These are phyloP conservation scores for Suillus subalutaceus DNA, from an alignment of 768 basidiomycete genomes.

Conservation along the genomic window DNA sequence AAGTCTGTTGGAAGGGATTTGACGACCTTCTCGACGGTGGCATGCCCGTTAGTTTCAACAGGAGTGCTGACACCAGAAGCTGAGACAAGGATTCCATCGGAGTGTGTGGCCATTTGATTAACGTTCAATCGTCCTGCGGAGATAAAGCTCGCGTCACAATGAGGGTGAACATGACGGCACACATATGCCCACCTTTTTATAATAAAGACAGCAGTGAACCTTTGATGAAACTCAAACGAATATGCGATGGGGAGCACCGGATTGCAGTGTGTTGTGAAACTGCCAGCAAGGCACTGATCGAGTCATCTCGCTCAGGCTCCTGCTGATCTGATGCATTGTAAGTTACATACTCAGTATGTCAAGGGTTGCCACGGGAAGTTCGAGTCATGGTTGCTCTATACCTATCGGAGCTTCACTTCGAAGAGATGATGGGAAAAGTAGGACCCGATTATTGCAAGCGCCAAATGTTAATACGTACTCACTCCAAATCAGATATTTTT, in stretches of 20 bases:
- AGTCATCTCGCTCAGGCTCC: background rate
- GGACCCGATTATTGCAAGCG: background rate
- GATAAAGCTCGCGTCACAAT: background rate
- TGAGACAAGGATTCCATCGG: conserved; percentile 10
- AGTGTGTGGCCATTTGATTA: conserved; percentile 7
- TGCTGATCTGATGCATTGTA: background rate
- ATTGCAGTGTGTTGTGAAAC: background rate
- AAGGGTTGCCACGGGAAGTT: background rate
- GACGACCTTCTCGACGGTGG: background rate
- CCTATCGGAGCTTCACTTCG: background rate
- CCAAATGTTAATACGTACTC: background rate
- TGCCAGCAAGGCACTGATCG: background rate
- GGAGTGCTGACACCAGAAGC: conserved; percentile 4
- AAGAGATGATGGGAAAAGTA: background rate
- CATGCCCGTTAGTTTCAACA: background rate
- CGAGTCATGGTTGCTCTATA: background rate
- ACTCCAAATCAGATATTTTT: background rate
- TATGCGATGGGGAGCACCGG: background rate
- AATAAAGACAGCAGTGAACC: background rate
- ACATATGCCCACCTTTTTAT: background rate
- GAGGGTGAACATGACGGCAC: background rate
- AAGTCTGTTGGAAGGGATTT: conserved; percentile 49
- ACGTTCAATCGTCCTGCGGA: background rate
- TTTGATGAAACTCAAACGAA: background rate
- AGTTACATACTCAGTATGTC: background rate